Evolutionary conservation across 176 grass and related monocot species (phyloP).

Genomic region (Oryza australiensis): DNA sequence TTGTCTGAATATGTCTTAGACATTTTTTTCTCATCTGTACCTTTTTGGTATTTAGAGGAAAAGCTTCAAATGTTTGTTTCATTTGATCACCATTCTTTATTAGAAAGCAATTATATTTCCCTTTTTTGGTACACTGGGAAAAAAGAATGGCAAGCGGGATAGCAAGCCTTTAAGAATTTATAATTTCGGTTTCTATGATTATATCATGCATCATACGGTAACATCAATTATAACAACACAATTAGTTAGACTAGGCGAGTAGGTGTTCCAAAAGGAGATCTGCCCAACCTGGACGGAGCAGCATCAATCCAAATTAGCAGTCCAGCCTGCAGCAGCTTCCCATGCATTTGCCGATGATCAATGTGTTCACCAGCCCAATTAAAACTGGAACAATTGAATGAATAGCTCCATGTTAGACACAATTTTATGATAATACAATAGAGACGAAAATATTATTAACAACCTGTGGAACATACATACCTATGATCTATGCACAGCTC

Average conservation of each 20-base stretch:
- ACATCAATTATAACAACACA: slow-evolving; percentile 1
- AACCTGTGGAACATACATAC: slow-evolving; percentile 6
- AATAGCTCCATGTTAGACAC: background rate
- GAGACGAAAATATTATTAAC: slow-evolving; percentile 1
- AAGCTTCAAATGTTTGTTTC: background rate
- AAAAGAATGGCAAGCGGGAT: background rate
- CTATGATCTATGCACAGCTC: background rate
- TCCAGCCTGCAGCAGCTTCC: background rate
- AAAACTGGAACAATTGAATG: background rate
- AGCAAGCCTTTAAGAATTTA: background rate
- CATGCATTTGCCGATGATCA: background rate
- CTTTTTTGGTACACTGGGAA: background rate
- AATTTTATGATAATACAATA: slow-evolving; percentile 4
- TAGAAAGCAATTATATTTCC: background rate
- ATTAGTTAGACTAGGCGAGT: background rate
- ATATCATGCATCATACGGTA: background rate
- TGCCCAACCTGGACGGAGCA: background rate
- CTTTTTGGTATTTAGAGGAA: background rate
- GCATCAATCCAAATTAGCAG: background rate
- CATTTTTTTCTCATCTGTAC: background rate
- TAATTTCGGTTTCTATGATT: background rate
- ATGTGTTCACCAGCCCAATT: background rate
- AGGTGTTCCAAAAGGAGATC: background rate
- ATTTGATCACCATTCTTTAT: background rate
- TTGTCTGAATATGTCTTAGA: slow-evolving; percentile 6